Evolutionary conservation across 768 basidiomycete genomes (phyloP), one percentile per base, ranked within the genome.

Genomic region (Harrya chromipes): DNA sequence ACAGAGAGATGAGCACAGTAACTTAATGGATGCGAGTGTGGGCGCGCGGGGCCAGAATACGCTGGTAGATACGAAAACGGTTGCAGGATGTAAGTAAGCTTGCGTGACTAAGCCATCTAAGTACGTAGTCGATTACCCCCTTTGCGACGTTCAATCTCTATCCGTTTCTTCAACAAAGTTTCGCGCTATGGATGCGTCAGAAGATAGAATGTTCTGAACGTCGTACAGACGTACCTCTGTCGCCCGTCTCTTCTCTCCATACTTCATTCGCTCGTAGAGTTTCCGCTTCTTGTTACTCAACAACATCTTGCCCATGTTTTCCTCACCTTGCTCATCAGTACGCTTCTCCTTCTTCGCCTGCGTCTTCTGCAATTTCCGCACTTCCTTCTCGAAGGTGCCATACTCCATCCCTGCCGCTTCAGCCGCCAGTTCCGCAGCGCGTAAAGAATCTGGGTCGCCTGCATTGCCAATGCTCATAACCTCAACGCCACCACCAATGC

Each of bases 291-390:
- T 92, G 70, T 91, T 93, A 74, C 90, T 95, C 85, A 97, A 85
- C 82, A 97, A 79, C 85, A 97, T 95, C 79, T 94, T 95, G 70
- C 90, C 87, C 87, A 95, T 90, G 64, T 94, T 88, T 60, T 83
- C 76, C 65, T 93, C 90, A 17, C 60, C 40, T 55, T 58, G 27
- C 54, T 71, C 68, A 54, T 72, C 29, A 6, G 2, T 72, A 55
- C 60, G 56, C 57, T 69, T 68, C 54, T 68, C 71, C 11, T 58
- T 63, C 46, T 52, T 58, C 34, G 57, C 47, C 38, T 54, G 62
- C 56, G 74, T 71, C 58, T 76, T 83, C 51, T 67, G 71, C 29
- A 78, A 76, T 64, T 84, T 84, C 57, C 75, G 78, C 43, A 91
- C 78, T 61, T 84, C 80, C 58, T 84, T 83, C 67, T 88, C 85